phyloP scores from a whole-genome alignment of 1,284 basidiomycete genomes.

The Calocybe gambosa region DNA sequence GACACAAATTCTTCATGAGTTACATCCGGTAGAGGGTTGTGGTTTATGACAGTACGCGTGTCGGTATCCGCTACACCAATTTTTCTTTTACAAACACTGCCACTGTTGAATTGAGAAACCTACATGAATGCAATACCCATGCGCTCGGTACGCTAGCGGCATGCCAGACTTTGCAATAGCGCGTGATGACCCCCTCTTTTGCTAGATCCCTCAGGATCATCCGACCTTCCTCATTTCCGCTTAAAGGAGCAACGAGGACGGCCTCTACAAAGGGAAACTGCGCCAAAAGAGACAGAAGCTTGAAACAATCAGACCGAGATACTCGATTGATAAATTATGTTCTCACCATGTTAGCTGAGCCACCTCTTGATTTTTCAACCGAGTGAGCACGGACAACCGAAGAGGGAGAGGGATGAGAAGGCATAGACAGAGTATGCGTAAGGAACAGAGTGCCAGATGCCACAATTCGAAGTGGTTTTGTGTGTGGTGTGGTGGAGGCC shows the following conservation, averaged over 20 bases:
- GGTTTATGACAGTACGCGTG: conserved; percentile 67
- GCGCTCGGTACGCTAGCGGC: conserved; percentile 67
- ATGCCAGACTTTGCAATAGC: conserved; percentile 69
- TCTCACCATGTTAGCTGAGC: conserved; percentile 54
- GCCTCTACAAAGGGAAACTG: conserved; percentile 65
- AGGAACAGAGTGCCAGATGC: conserved; percentile 74
- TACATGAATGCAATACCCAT: conserved; percentile 73
- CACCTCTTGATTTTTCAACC: conserved; percentile 60
- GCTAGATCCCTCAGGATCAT: conserved; percentile 61
- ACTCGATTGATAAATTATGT: neutral
- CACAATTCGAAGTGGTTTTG: conserved; percentile 58
- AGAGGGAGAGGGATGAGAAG: conserved; percentile 52
- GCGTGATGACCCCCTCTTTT: conserved; percentile 58
- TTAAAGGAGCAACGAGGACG: conserved; percentile 66
- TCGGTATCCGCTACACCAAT: conserved; percentile 44
- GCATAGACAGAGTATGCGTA: conserved; percentile 61
- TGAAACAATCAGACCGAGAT: conserved; percentile 7
- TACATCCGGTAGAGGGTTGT: conserved; percentile 78
- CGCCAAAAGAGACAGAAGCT: conserved; percentile 61
- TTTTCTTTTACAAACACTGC: conserved; percentile 5
- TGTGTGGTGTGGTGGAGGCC: conserved; percentile 18
- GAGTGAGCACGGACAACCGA: conserved; percentile 62
- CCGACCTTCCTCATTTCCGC: conserved; percentile 61
- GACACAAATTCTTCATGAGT: conserved; percentile 80
- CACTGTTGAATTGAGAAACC: conserved; percentile 15